Conservation (phyloP, 495 filamentous ascomycete species). For the Penicillium coffeae region DNA sequence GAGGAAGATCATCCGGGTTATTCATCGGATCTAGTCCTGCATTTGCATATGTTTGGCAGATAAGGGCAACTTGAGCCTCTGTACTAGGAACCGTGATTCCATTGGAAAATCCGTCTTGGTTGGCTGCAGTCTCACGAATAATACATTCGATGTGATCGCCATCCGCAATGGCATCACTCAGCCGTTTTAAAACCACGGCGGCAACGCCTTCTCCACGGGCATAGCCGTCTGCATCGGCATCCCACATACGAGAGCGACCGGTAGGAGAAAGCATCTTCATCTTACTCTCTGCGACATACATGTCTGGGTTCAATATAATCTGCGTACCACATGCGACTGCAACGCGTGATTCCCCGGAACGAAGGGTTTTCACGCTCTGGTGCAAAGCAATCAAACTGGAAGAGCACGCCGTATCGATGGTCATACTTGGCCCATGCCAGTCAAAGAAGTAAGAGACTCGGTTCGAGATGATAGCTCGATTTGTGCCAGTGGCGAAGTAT, state of each 20-base stretch:
- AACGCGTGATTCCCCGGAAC: background rate
- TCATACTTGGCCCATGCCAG: slow-evolving; percentile 2
- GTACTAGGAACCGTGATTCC: slow-evolving; percentile 30
- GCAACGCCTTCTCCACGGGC: slow-evolving; percentile 51
- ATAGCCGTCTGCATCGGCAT: slow-evolving; percentile 27
- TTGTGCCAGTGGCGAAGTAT: background rate
- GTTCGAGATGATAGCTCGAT: background rate
- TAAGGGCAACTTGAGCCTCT: slow-evolving; percentile 5
- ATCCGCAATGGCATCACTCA: slow-evolving; percentile 22
- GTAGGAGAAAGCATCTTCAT: slow-evolving; percentile 31
- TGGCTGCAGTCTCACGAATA: slow-evolving; percentile 30
- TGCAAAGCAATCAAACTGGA: background rate
- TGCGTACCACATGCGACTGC: slow-evolving; percentile 45
- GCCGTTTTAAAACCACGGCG: slow-evolving; percentile 24
- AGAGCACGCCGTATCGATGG: slow-evolving; percentile 3
- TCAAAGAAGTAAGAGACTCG: slow-evolving; percentile 5
- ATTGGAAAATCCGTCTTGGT: slow-evolving; percentile 46
- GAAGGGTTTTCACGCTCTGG: background rate
- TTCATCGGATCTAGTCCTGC: slow-evolving; percentile 19
- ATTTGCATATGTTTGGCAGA: slow-evolving; percentile 20
- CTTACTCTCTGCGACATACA: slow-evolving; percentile 16
- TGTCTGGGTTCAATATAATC: background rate
- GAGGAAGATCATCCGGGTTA: slow-evolving; percentile 7
- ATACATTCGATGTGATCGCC: slow-evolving; percentile 29
- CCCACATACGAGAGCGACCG: slow-evolving; percentile 32